A percentile compares a stretch with the other conserved stretches of the same genome.
phyloP scores from a whole-genome alignment of 257 asterid species.

The Solanum etuberosum region DNA sequence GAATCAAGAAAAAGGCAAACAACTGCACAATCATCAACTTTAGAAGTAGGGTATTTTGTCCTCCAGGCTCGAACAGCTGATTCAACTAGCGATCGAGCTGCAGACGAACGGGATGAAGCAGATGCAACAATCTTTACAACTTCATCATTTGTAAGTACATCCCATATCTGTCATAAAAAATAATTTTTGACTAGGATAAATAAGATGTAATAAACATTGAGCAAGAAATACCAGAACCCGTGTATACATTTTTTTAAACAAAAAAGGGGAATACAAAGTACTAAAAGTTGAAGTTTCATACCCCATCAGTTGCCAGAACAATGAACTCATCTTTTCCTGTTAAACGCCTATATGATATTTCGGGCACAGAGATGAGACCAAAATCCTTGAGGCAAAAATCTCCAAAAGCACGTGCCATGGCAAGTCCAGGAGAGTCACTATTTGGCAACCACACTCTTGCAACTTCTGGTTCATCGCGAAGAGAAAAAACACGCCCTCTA shows the following conservation, averaged over 20 bases:
- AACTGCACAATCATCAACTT: conserved; percentile 76
- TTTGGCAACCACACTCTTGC: conserved; percentile 86
- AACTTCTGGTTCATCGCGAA: conserved; percentile 76
- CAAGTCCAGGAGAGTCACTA: conserved; percentile 78
- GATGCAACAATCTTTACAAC: conserved; percentile 56
- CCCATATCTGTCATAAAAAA: conserved; percentile 54
- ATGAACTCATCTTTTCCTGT: conserved; percentile 66
- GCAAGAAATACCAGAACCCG: background rate
- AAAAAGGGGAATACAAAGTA: background rate
- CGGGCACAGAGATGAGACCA: conserved; percentile 82
- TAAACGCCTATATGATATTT: conserved; percentile 53
- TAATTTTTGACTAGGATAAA: background rate
- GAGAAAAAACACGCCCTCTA: conserved; percentile 81
- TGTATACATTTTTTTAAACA: background rate
- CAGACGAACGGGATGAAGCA: conserved; percentile 39
- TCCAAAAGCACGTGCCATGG: conserved; percentile 96
- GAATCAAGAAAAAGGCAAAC: conserved; percentile 72
- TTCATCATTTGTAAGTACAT: conserved; percentile 75
- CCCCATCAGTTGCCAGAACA: conserved; percentile 86
- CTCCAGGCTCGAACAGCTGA: conserved; percentile 66
- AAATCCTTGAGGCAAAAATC: conserved; percentile 85
- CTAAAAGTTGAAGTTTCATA: conserved; percentile 3
- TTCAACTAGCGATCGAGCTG: conserved; percentile 57
- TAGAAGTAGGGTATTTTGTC: conserved; percentile 68
- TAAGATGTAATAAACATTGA: background rate